Conservation (phyloP, 2,329 filamentous ascomycete genomes). For the Rasamsonia emersonii region DNA sequence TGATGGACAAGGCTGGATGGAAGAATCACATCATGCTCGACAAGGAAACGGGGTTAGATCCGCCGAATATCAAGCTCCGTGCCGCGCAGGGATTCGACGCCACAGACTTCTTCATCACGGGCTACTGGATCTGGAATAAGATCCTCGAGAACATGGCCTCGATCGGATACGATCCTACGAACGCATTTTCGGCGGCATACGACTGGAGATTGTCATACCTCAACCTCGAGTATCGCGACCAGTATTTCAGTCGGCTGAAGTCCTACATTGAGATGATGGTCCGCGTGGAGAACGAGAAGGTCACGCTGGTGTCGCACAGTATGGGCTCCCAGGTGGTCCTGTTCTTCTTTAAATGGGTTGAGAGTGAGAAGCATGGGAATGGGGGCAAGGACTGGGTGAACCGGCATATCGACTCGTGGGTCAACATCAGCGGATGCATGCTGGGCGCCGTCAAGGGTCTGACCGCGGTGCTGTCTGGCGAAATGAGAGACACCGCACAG, state of each 20-base stretch:
- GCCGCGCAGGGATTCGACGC: slow-evolving; percentile 96
- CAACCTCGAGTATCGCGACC: slow-evolving; percentile 83
- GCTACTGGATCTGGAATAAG: slow-evolving; percentile 99
- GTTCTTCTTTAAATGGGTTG: slow-evolving; percentile 72
- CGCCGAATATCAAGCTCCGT: slow-evolving; percentile 78
- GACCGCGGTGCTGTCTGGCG: slow-evolving; percentile 77
- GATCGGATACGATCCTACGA: slow-evolving; percentile 84
- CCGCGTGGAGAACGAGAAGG: slow-evolving; percentile 65
- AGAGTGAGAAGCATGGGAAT: slow-evolving; percentile 64
- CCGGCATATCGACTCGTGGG: slow-evolving; percentile 82
- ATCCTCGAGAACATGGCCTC: slow-evolving; percentile 95
- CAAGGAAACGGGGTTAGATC: slow-evolving; percentile 81
- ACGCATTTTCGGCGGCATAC: slow-evolving; percentile 61
- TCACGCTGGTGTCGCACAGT: slow-evolving; percentile 81
- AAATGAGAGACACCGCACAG: slow-evolving; percentile 98
- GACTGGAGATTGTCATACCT: slow-evolving; percentile 90
- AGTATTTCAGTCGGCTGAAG: slow-evolving; percentile 89
- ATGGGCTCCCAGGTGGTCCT: slow-evolving; percentile 96
- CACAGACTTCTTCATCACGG: slow-evolving; percentile 73
- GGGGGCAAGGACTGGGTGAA: slow-evolving; percentile 89
- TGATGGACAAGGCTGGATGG: slow-evolving; percentile 89
- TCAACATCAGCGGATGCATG: slow-evolving; percentile 98
- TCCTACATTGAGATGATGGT: slow-evolving; percentile 79
- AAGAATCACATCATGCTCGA: slow-evolving; percentile 97
- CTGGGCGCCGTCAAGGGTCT: slow-evolving; percentile 86